Evolutionary conservation across 768 basidiomycete species (phyloP), one percentile per base, ranked within the genome.

Genomic region (Boletus bicolor): DNA sequence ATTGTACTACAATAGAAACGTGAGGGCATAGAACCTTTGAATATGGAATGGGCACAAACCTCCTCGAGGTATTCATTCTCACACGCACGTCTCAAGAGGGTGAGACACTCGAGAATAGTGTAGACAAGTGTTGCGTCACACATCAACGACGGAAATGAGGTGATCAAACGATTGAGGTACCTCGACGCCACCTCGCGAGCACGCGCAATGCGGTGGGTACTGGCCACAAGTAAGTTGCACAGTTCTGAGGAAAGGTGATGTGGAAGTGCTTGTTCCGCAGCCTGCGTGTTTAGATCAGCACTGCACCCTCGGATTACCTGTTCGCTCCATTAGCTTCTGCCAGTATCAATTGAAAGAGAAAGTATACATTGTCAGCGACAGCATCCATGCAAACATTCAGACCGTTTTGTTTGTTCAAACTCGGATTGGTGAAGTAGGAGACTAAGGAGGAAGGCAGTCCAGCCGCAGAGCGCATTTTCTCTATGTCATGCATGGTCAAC

Each of bases 41-140:
- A 52, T 50, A 32, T 38, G 47, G n/a, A 46, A 12, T 41, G 34
- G 21, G 41, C 9, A 49, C 76, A 51, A 59, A 91, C 94, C 83
- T 98, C 96, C 72, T 98, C 93, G 4, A 82, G 75, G 62, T 85
- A 93, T 73, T 97, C 93, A 57, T 93, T 89, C 71, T 98, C 92
- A 65, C 91, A 93, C 0, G 93, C 86, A 46, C 85, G 82, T 56
- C 93, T 84, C 59, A 98, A 75, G 9, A 98, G 77, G 0, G 97
- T 98, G 56, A 99, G 78, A 44, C 92, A 87, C 65, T 99, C 96
- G 38, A 98, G 77, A 46, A 98, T 88, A 38, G 91, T 84, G 61
- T 88, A 93, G 7, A 98, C 89, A 12, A 98, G 79, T 10, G 85
- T 79, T 4, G 87, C 82, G 64, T 95, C 89, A 72, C 96, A 98